These are phyloP conservation scores for Tranzscheliella williamsii DNA, from an alignment of 1,284 basidiomycete species.

Conservation along the genomic window DNA sequence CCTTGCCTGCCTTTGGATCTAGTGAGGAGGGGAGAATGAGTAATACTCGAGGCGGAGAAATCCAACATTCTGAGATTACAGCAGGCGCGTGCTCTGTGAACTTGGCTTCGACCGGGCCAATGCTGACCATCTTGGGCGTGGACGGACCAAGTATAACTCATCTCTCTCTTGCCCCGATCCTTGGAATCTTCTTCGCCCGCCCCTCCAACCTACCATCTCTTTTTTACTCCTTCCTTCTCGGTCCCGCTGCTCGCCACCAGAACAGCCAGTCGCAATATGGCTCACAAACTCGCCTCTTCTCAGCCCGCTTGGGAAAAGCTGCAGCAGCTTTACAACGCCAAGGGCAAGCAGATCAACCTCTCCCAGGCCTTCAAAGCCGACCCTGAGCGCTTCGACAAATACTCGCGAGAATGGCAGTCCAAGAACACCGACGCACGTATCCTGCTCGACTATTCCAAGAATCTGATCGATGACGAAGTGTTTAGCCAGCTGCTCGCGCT, in stretches of 20 bases:
- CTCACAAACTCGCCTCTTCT: slow-evolving; percentile 47
- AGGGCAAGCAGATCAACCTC: slow-evolving; percentile 77
- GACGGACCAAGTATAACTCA: too few species aligned
- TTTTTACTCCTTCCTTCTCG: slow-evolving; percentile 3
- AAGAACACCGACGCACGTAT: slow-evolving; percentile 74
- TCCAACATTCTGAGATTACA: too few species aligned
- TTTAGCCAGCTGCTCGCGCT: slow-evolving; percentile 72
- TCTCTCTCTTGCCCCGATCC: background rate
- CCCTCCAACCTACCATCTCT: background rate
- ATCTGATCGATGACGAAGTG: slow-evolving; percentile 86
- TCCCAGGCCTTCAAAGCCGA: slow-evolving; percentile 89
- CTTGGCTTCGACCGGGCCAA: too few species aligned
- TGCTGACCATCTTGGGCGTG: too few species aligned
- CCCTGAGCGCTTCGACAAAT: slow-evolving; percentile 80
- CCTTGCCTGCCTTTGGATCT: too few species aligned
- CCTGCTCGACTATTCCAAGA: slow-evolving; percentile 95
- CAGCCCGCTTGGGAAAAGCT: slow-evolving; percentile 82
- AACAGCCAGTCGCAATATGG: too few species aligned
- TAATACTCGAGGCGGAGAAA: too few species aligned
- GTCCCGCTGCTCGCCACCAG: too few species aligned
- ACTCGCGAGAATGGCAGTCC: slow-evolving; percentile 74
- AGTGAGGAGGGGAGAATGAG: too few species aligned
- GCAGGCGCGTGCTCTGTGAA: too few species aligned
- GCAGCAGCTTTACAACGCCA: slow-evolving; percentile 77
- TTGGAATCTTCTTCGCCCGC: too few species aligned